A percentile compares a stretch with the other conserved stretches of the same genome.
phyloP scores from a whole-genome alignment of 2,329 filamentous ascomycete genomes.

The Colletotrichum sp. region DNA sequence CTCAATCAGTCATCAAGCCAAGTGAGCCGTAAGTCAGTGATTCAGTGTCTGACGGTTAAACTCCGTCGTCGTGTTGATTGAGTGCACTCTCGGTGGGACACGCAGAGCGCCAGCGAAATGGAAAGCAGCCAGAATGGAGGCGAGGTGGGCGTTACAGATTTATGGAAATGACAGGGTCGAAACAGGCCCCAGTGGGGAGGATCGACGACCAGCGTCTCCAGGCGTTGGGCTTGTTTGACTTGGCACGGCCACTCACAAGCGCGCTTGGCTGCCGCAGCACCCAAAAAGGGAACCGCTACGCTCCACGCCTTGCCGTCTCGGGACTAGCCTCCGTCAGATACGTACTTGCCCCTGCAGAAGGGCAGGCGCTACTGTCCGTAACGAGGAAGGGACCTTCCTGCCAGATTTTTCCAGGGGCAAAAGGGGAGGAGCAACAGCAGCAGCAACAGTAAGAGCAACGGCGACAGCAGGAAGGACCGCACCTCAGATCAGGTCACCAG shows the following conservation, averaged over 20 bases:
- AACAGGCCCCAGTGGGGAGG: conserved; percentile 7
- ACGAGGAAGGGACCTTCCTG: neutral
- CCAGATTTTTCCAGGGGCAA: neutral
- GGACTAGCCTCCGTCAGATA: conserved; percentile 1
- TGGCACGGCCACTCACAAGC: conserved; percentile 14
- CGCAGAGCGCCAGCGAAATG: neutral
- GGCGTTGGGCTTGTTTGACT: conserved; percentile 17
- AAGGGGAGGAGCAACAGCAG: neutral
- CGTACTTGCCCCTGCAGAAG: neutral
- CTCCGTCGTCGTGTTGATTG: neutral
- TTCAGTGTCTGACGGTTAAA: neutral
- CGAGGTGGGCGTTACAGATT: conserved; percentile 20
- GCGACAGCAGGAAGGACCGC: neutral
- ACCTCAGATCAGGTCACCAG: neutral
- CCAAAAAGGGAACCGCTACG: conserved; percentile 16
- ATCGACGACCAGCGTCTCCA: conserved; percentile 14
- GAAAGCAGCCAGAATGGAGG: neutral
- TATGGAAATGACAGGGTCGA: conserved; percentile 19
- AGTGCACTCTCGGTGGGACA: neutral
- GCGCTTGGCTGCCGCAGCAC: conserved; percentile 15
- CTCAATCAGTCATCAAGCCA: neutral
- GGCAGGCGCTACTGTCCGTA: neutral
- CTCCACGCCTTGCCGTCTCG: neutral
- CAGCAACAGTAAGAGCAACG: neutral
- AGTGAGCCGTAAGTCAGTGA: neutral